Conservation (phyloP, 2,329 filamentous ascomycete genomes). For the Herpotrichia juniperi region DNA sequence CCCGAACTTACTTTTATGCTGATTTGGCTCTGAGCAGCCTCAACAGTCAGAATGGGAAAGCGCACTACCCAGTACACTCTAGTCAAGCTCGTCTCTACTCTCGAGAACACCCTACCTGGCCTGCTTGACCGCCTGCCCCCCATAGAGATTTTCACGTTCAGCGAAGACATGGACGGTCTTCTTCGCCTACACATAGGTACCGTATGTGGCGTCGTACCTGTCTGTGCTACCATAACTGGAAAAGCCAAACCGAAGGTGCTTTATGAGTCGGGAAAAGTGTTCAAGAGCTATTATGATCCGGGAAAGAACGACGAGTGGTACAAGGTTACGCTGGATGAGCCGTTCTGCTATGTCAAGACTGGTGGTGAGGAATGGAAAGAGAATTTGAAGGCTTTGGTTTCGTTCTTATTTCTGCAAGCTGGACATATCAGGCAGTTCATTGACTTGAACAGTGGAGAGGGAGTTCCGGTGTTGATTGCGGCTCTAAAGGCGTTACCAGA, state of each 20-base stretch:
- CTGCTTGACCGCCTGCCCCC: too few relatives aligned
- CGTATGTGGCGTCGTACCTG: neutral
- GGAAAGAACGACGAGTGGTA: neutral
- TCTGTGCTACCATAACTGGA: neutral
- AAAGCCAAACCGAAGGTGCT: neutral
- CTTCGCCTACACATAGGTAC: neutral
- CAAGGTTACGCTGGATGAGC: neutral
- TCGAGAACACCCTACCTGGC: too few relatives aligned
- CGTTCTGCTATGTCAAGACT: neutral
- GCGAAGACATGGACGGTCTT: neutral
- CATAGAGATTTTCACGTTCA: too few relatives aligned
- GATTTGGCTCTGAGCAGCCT: too few relatives aligned
- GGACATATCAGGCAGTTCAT: neutral
- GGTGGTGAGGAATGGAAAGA: neutral
- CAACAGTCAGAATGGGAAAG: too few relatives aligned
- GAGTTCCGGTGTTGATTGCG: neutral
- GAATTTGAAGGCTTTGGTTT: neutral
- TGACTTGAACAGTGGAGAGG: neutral
- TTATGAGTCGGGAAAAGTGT: neutral
- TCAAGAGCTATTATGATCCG: neutral
- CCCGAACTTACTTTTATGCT: too few relatives aligned
- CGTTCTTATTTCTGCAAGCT: neutral
- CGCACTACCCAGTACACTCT: too few relatives aligned
- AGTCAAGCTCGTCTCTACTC: too few relatives aligned
- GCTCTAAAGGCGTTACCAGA: too few relatives aligned